phyloP scores from a whole-genome alignment of 805 yeast species.

The Starmerella vaccinii region DNA sequence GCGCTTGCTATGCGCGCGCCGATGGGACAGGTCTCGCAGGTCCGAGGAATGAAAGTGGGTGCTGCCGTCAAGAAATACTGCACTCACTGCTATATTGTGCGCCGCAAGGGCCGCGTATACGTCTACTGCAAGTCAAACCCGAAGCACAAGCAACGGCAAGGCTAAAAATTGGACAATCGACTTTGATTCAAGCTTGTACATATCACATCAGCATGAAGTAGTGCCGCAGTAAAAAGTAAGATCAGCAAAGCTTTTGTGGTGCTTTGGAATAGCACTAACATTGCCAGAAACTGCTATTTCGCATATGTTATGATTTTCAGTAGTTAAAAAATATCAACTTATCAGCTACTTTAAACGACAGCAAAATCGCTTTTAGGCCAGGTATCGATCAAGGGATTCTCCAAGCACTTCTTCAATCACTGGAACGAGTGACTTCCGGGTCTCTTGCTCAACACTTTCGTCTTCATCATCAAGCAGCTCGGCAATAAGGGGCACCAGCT shows the following conservation, averaged over 20 bases:
- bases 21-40: constrained; percentile 3
- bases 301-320: too few relatives aligned
- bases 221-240: too few relatives aligned
- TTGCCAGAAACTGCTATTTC: too few relatives aligned
- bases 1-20: constrained; percentile 4
- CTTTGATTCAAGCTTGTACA: background rate
- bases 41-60: constrained; percentile 79
- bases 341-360: too few relatives aligned
- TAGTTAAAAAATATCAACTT: too few relatives aligned
- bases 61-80: constrained; percentile 91
- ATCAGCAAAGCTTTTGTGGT: too few relatives aligned
- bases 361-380: too few relatives aligned
- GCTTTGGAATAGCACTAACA: too few relatives aligned
- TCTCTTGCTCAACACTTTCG: constrained; percentile 84
- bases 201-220: background rate
- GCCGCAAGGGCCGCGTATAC: constrained; percentile 89
- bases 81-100: constrained; percentile 79
- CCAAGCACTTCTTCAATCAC: constrained; percentile 89
- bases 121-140: constrained; percentile 89
- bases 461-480: constrained; percentile 93
- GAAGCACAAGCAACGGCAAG: constrained; percentile 87
- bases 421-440: constrained; percentile 78
- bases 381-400: constrained; percentile 67
- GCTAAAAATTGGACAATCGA: constrained; percentile 21
- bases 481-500: constrained; percentile 88